These are phyloP conservation scores for Spinellus fusiger DNA, from an alignment of 192 early-diverging fungal species.

Conservation along the genomic window DNA sequence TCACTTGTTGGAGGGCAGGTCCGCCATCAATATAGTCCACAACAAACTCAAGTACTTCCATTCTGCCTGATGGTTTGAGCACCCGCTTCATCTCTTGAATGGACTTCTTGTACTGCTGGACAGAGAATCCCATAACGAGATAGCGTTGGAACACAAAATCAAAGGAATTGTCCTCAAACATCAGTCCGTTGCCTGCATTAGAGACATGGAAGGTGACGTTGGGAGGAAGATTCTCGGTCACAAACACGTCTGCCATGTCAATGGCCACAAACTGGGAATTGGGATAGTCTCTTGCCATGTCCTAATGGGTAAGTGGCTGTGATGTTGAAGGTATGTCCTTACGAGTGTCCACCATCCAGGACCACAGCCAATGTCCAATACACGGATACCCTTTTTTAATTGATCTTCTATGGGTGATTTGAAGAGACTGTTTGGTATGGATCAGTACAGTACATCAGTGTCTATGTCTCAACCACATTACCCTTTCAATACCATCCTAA, in stretches of 20 bases:
- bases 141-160: conserved; percentile 35
- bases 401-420: conserved; percentile 22
- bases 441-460: neutral
- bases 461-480: neutral
- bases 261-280: conserved; percentile 31
- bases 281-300: conserved; percentile 30
- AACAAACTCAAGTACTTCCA: conserved; percentile 28
- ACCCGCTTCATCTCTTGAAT: conserved; percentile 25
- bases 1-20: conserved; percentile 17
- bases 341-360: conserved; percentile 31
- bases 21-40: conserved; percentile 14
- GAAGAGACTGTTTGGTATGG: conserved; percentile 7
- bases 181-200: conserved; percentile 20
- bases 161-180: conserved; percentile 24
- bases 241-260: conserved; percentile 28
- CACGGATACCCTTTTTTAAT: conserved; percentile 18
- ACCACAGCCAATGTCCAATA: conserved; percentile 33
- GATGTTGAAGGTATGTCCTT: neutral
- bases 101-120: conserved; percentile 6
- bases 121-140: conserved; percentile 28
- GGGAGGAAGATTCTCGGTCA: conserved; percentile 1
- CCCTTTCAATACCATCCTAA: conserved; percentile 13
- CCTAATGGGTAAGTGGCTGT: conserved; percentile 8
- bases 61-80: conserved; percentile 20
- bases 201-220: conserved; percentile 18